Evolutionary conservation across 768 basidiomycete species (phyloP), one percentile per base, ranked within the genome.

Genomic region (Lactifluus piperatus): DNA sequence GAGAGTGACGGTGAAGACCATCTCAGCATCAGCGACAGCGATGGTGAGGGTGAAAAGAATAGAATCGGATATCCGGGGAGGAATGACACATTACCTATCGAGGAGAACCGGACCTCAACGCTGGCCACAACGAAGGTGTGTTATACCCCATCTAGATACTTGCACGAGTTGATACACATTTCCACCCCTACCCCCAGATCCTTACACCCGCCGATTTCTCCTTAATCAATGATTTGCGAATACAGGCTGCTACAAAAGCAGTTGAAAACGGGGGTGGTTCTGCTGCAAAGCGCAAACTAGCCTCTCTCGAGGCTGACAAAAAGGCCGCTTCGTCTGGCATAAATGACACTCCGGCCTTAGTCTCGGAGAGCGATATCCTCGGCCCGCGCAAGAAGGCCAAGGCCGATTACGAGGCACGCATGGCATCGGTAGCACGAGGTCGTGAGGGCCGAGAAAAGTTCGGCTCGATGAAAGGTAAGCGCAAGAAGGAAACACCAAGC

Each of bases 201-300:
- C 81, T 98, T 44, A 98, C 97, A 0, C 97, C 97, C 0, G 94
- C 94, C 30, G 97, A 99, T 71, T 99, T 97, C 69, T 89, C 89
- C 0, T 72, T 97, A 52, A 78, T 98, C 53, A 89, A 91, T 68
- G 91, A 97, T 65, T 83, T 98, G 20, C 85, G 87, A 2, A 79
- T 91, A 51, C 79, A 91, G 72, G 90, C 86, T 0, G 90, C 89
- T 18, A 74, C 79, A 16, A 79, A 83, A 57, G 83, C 82, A 0
- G 84, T 88, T 6, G 83, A 91, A 68, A 72, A 71, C 24, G 83
- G 84, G 2, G 86, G 85, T 5, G 86, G 91, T 1, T 75, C 82
- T 20, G 83, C 79, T 37, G 85, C 91, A 4, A 97, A 97, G 71
- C 86, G 95, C 32, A 97, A 97, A 73, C 83, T 94, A 2, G 88